phyloP scores from a whole-genome alignment of 2,329 filamentous ascomycete genomes.

The Berkeleyomyces rouxiae region DNA sequence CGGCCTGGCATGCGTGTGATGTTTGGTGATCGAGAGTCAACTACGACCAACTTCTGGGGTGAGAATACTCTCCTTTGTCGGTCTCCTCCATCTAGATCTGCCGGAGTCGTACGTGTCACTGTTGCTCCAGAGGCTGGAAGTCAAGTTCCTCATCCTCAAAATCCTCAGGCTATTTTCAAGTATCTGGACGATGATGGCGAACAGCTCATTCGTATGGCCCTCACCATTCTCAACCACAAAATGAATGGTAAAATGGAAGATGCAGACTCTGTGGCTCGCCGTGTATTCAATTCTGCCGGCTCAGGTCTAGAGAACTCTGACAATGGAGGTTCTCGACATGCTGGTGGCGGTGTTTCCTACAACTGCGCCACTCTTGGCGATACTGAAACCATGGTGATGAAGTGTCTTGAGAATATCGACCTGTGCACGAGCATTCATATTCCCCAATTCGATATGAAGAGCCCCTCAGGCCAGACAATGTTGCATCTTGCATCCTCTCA shows the following conservation, averaged over 20 bases:
- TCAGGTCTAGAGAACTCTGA: constrained; percentile 19
- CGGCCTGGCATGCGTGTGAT: constrained; percentile 63
- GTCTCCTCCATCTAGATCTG: constrained; percentile 50
- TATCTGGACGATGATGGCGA: constrained; percentile 59
- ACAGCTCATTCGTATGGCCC: constrained; percentile 48
- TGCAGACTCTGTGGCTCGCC: constrained; percentile 42
- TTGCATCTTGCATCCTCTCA: constrained; percentile 63
- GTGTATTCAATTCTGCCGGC: constrained; percentile 34
- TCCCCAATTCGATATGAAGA: constrained; percentile 48
- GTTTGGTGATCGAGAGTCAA: constrained; percentile 51
- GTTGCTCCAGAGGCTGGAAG: constrained; percentile 19
- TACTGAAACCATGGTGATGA: constrained; percentile 52
- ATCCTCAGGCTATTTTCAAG: constrained; percentile 42
- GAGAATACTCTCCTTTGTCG: constrained; percentile 65
- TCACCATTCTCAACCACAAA: constrained; percentile 47
- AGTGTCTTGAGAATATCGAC: constrained; percentile 63
- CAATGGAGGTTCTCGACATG: constrained; percentile 16
- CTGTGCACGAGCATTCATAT: constrained; percentile 55
- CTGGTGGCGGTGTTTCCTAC: constrained; percentile 28
- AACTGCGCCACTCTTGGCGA: constrained; percentile 28
- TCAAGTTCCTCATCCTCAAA: constrained; percentile 18
- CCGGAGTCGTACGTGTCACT: constrained; percentile 54
- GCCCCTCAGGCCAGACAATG: constrained; percentile 58
- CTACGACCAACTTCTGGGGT: constrained; percentile 67
- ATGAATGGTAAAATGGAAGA: constrained; percentile 47